These are phyloP conservation scores for Suillus variegatus DNA, from an alignment of 768 basidiomycete genomes.

Conservation along the genomic window DNA sequence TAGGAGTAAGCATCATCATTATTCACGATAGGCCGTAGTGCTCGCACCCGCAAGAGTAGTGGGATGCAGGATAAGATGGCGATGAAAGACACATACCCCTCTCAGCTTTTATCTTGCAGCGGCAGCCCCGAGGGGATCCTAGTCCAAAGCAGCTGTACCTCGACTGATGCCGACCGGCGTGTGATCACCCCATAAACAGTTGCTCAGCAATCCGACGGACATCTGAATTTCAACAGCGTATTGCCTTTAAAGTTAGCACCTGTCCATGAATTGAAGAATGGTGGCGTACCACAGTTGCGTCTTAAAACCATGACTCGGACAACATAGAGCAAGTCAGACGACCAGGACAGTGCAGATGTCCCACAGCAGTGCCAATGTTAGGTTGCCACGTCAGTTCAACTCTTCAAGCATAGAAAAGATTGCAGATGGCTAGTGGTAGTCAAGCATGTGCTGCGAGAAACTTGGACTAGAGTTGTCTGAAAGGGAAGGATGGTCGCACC, in stretches of 20 bases:
- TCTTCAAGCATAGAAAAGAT: neutral
- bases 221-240: neutral
- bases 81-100: neutral
- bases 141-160: neutral
- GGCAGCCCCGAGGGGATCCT: neutral
- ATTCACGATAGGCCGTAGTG: neutral
- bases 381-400: neutral
- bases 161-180: neutral
- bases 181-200: neutral
- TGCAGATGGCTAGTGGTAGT: neutral
- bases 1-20: conserved; percentile 15
- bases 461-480: neutral
- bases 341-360: neutral
- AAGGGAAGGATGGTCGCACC: neutral
- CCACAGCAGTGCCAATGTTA: neutral
- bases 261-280: neutral
- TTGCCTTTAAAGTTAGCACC: neutral
- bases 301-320: neutral
- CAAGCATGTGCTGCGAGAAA: neutral
- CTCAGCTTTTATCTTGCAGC: neutral
- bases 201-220: neutral
- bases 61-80: neutral
- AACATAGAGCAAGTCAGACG: neutral
- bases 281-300: neutral
- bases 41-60: neutral